Conservation (phyloP, 768 basidiomycete genomes). For the Suillus weaverae region DNA sequence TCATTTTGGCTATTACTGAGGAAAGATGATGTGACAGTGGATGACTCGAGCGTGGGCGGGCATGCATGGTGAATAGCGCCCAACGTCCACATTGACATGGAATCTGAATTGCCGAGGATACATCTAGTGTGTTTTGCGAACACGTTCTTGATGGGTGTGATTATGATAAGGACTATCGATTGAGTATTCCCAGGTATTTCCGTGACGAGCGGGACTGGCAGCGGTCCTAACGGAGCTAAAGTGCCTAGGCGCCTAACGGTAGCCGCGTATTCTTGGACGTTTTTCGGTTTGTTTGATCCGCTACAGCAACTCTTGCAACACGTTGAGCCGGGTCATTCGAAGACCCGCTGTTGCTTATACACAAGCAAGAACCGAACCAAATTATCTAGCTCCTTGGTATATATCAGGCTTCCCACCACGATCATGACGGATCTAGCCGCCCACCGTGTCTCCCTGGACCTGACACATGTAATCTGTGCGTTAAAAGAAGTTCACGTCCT, state of each 20-base stretch:
- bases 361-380: background rate
- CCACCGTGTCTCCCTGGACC: slow-evolving; percentile 49
- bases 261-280: background rate
- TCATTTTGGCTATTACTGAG: background rate
- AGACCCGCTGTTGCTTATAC: background rate
- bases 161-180: background rate
- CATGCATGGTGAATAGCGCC: background rate
- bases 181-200: no score
- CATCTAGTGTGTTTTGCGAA: background rate
- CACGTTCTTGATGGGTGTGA: background rate
- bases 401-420: background rate
- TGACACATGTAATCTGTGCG: slow-evolving; percentile 67
- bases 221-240: background rate
- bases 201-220: no score
- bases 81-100: background rate
- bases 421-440: slow-evolving; percentile 11
- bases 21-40: no score
- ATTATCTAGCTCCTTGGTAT: background rate
- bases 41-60: background rate
- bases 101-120: background rate
- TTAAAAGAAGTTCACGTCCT: slow-evolving; percentile 17
- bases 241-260: no score
- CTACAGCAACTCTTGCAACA: background rate
- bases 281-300: background rate
- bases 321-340: background rate